These are phyloP conservation scores for Zhuliangozyma parablackwelliae DNA, from an alignment of 1,139 yeast genomes.

Conservation along the genomic window DNA sequence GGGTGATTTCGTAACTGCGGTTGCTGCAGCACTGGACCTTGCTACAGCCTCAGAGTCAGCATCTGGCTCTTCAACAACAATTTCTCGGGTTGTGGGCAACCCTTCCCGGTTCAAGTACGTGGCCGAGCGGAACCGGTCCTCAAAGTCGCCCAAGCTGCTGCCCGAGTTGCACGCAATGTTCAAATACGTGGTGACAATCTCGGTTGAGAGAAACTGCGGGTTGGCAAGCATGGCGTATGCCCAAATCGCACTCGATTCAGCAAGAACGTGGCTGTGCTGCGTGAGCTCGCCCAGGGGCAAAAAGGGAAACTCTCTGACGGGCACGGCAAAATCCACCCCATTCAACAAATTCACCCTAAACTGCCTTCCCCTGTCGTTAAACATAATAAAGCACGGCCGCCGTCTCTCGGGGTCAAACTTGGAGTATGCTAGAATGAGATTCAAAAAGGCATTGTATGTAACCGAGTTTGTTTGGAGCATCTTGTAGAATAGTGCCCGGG, in stretches of 20 bases:
- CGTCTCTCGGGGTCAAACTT: slow-evolving; percentile 19
- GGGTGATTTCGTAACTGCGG: slow-evolving; percentile 24
- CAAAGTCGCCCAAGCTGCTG: slow-evolving; percentile 41
- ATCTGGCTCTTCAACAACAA: slow-evolving; percentile 7
- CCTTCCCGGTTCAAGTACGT: slow-evolving; percentile 40
- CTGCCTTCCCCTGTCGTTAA: slow-evolving; percentile 42
- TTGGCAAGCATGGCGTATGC: slow-evolving; percentile 42
- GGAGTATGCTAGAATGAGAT: slow-evolving; percentile 55
- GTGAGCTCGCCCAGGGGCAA: slow-evolving; percentile 52
- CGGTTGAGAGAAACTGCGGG: slow-evolving; percentile 39
- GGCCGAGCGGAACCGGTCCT: slow-evolving; percentile 42
- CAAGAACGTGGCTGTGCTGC: slow-evolving; percentile 44
- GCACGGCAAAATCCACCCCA: slow-evolving; percentile 18
- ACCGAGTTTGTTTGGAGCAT: slow-evolving; percentile 42
- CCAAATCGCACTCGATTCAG: slow-evolving; percentile 81
- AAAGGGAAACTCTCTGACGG: slow-evolving; percentile 52
- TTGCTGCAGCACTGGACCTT: not conserved
- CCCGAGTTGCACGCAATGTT: slow-evolving; percentile 50
- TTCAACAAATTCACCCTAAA: slow-evolving; percentile 45
- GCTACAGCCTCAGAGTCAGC: slow-evolving; percentile 4
- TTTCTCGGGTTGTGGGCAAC: slow-evolving; percentile 14
- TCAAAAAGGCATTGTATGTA: slow-evolving; percentile 43
- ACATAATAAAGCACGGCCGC: slow-evolving; percentile 21
- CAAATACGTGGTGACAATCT: slow-evolving; percentile 49
- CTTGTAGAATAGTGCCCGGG: slow-evolving; percentile 67